phyloP scores from a whole-genome alignment of 352 stramenopile species.

The Phytopythium cucurbitacearum region DNA sequence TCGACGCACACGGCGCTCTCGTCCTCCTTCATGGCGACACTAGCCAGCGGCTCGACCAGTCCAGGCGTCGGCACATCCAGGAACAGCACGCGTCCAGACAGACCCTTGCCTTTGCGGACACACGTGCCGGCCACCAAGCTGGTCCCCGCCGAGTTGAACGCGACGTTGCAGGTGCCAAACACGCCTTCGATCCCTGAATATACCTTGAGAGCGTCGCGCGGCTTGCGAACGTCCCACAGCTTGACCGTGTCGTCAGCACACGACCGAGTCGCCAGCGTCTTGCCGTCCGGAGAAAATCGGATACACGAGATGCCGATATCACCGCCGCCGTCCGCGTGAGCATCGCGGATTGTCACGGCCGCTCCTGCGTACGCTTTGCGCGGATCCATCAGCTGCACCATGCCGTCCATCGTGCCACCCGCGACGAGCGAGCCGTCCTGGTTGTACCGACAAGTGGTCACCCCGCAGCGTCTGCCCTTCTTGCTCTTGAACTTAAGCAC shows the following conservation, averaged over 20 bases:
- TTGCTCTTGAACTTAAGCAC: slow-evolving; percentile 85
- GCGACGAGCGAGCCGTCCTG: slow-evolving; percentile 53
- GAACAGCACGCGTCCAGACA: slow-evolving; percentile 59
- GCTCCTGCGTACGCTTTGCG: slow-evolving; percentile 66
- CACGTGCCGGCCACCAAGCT: slow-evolving; percentile 61
- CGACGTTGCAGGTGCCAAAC: slow-evolving; percentile 73
- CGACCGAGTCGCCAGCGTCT: slow-evolving; percentile 58
- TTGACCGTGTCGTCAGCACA: slow-evolving; percentile 79
- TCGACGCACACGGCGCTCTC: slow-evolving; percentile 82
- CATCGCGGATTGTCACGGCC: slow-evolving; percentile 54
- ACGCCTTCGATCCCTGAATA: slow-evolving; percentile 60
- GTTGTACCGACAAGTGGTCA: slow-evolving; percentile 72
- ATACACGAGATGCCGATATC: slow-evolving; percentile 72
- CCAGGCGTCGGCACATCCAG: slow-evolving; percentile 66
- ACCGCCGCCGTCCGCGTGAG: slow-evolving; percentile 63
- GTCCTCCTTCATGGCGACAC: slow-evolving; percentile 68
- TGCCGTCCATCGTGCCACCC: slow-evolving; percentile 72
- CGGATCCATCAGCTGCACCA: slow-evolving; percentile 74
- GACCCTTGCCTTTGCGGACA: slow-evolving; percentile 58
- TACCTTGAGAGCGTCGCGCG: slow-evolving; percentile 51
- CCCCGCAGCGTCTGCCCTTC: slow-evolving; percentile 58
- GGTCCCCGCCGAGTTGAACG: slow-evolving; percentile 76
- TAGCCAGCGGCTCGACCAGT: slow-evolving; percentile 42
- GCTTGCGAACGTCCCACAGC: slow-evolving; percentile 76
- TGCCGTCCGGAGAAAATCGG: slow-evolving; percentile 67